Conservation (phyloP, 768 basidiomycete species). For the Suillus sp. region DNA sequence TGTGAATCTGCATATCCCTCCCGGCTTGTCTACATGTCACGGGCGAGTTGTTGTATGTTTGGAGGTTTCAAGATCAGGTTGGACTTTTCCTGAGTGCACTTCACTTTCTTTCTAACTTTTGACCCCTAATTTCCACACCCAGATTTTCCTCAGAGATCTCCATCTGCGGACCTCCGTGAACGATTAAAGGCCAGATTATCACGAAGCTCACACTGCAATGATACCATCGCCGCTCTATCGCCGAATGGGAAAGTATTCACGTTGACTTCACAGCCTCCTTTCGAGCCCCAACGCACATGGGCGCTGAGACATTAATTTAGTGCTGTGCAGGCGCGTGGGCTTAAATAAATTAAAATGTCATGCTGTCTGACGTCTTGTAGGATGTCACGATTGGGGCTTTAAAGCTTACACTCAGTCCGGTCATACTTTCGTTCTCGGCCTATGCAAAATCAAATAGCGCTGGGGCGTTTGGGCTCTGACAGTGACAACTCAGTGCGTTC, state of each 20-base stretch:
- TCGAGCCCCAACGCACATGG: constrained; percentile 90
- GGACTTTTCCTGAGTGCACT: constrained; percentile 19
- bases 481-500: neutral
- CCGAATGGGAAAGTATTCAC: constrained; percentile 65
- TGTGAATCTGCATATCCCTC: constrained; percentile 38
- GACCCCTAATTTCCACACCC: constrained; percentile 64
- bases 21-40: constrained; percentile 77
- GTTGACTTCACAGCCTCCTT: constrained; percentile 52
- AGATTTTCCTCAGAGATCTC: constrained; percentile 75
- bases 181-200: constrained; percentile 68
- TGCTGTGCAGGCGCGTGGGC: constrained; percentile 62
- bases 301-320: constrained; percentile 84
- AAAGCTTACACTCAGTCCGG: constrained; percentile 92
- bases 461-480: constrained; percentile 84
- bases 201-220: constrained; percentile 81
- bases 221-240: constrained; percentile 79
- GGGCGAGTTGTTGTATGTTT: constrained; percentile 83
- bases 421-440: constrained; percentile 90
- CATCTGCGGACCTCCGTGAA: constrained; percentile 82
- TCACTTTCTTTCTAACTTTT: constrained; percentile 8
- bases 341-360: constrained; percentile 5
- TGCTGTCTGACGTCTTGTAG: constrained; percentile 36
- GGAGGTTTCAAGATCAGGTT: constrained; percentile 73
- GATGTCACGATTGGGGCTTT: constrained; percentile 91
- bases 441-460: constrained; percentile 83